These are phyloP conservation scores for Penicillium griseofulvum DNA, from an alignment of 2,329 filamentous ascomycete species.

Conservation along the genomic window DNA sequence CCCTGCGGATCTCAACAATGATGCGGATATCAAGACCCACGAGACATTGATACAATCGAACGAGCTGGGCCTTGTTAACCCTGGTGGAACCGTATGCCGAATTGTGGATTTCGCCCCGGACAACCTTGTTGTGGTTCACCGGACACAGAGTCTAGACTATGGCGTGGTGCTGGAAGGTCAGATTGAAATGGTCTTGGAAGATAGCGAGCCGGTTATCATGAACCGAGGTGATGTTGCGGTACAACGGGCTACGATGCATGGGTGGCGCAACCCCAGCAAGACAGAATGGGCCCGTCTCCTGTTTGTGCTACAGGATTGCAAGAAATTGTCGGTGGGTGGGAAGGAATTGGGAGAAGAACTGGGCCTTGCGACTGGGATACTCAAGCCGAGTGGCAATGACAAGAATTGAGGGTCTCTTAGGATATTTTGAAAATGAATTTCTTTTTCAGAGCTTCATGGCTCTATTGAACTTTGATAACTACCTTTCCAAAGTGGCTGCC, in stretches of 20 bases:
- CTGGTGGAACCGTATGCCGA: constrained; percentile 45
- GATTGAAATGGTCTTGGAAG: constrained; percentile 53
- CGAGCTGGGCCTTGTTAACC: constrained; percentile 38
- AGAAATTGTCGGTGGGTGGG: constrained; percentile 23
- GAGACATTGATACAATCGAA: constrained; percentile 25
- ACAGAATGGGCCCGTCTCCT: constrained; percentile 51
- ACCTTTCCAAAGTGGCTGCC: constrained; percentile 58
- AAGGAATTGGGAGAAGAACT: constrained; percentile 28
- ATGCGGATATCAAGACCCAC: constrained; percentile 36
- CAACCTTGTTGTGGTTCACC: constrained; percentile 49
- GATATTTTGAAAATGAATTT: background rate
- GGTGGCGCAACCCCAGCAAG: constrained; percentile 51
- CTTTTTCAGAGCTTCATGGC: background rate
- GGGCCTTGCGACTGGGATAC: constrained; percentile 9
- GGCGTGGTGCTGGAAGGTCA: constrained; percentile 56
- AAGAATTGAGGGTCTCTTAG: background rate
- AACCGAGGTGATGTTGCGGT: constrained; percentile 55
- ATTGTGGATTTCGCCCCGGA: constrained; percentile 51
- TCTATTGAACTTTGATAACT: constrained; percentile 45
- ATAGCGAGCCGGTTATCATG: constrained; percentile 50
- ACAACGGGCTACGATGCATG: constrained; percentile 57
- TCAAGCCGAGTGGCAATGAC: constrained; percentile 18
- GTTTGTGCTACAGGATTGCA: constrained; percentile 35
- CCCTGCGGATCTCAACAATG: constrained; percentile 35
- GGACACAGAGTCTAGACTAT: constrained; percentile 56